Percentiles rank a stretch among this genome's conserved stretches.
Evolutionary conservation across 176 grass and related monocot genomes (phyloP).

Genomic region (Bolboschoenus planiculmis): DNA sequence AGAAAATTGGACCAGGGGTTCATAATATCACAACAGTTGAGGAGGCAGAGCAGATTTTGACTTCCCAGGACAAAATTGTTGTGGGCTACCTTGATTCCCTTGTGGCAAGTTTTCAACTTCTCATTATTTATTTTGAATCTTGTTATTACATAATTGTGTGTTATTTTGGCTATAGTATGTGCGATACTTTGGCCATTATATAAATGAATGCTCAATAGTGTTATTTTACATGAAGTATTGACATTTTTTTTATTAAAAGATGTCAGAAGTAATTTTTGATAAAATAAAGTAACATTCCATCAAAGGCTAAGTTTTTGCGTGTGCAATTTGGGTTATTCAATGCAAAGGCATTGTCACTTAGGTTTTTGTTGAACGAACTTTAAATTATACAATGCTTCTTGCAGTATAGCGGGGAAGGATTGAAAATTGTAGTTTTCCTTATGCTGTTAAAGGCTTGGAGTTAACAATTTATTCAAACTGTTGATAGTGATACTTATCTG

Average conservation of each 20-base stretch:
- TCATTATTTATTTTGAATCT: background rate
- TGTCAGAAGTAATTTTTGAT: background rate
- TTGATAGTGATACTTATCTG: background rate
- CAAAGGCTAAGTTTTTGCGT: background rate
- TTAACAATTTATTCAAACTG: background rate
- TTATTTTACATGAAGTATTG: background rate
- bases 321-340: background rate
- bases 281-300: background rate
- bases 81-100: constrained; percentile 59
- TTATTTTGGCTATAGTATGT: background rate
- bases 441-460: background rate
- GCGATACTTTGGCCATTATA: background rate
- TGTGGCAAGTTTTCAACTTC: constrained; percentile 41
- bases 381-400: background rate
- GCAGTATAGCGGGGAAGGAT: background rate
- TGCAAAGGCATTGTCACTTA: background rate
- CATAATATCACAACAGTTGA: constrained; percentile 56
- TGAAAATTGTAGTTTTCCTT: background rate
- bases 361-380: background rate
- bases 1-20: constrained; percentile 83
- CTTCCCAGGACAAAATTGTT: constrained; percentile 50
- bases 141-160: background rate
- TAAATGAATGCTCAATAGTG: background rate
- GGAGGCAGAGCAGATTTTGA: constrained; percentile 61
- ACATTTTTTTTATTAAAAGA: background rate